These are phyloP conservation scores for Talaromyces rugulosus DNA, from an alignment of 2,329 filamentous ascomycete genomes.

Conservation along the genomic window DNA sequence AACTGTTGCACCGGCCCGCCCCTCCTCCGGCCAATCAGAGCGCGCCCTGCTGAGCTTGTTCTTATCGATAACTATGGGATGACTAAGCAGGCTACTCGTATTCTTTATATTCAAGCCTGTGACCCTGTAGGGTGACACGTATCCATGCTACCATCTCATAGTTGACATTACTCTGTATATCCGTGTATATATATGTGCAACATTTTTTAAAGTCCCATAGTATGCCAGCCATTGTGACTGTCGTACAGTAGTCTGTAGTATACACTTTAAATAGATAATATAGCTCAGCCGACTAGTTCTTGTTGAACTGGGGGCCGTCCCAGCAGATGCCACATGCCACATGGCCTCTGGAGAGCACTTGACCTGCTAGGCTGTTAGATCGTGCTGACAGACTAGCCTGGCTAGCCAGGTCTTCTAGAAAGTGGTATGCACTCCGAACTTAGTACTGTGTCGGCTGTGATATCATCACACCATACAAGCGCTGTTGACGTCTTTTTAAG, in stretches of 20 bases:
- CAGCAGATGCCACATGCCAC: background rate
- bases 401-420: background rate
- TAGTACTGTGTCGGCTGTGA: background rate
- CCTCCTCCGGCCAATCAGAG: background rate
- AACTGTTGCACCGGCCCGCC: conserved; percentile 11
- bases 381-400: background rate
- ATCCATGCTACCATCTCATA: too few species aligned
- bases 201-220: too few species aligned
- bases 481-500: background rate
- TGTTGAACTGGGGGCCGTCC: background rate
- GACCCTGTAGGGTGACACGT: too few species aligned
- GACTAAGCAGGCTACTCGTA: too few species aligned
- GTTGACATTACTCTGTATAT: too few species aligned
- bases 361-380: background rate
- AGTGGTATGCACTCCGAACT: background rate
- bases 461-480: background rate
- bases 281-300: background rate
- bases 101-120: too few species aligned
- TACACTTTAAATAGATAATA: too few species aligned
- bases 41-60: background rate
- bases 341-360: background rate
- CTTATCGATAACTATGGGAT: background rate
- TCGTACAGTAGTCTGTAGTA: too few species aligned
- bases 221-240: too few species aligned
- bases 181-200: too few species aligned